These are phyloP conservation scores for Epichloe hybrida DNA, from an alignment of 2,329 filamentous ascomycete species.

Conservation along the genomic window DNA sequence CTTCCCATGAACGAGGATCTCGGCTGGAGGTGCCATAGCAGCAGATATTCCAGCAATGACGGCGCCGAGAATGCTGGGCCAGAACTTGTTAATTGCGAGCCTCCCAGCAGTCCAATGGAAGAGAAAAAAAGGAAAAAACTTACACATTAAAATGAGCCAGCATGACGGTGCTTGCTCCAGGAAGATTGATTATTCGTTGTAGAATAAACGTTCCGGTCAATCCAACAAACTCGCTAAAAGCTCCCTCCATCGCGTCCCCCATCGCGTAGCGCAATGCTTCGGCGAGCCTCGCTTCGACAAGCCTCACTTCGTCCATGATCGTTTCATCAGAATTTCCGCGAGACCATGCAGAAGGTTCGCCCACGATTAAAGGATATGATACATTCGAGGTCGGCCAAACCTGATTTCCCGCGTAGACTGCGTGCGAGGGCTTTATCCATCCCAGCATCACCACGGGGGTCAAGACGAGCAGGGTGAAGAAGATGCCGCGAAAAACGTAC, in stretches of 20 bases:
- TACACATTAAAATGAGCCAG: constrained; percentile 14
- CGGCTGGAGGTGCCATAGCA: constrained; percentile 4
- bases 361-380: not conserved
- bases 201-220: constrained; percentile 1
- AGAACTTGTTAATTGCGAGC: constrained; percentile 6
- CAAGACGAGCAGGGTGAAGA: constrained; percentile 11
- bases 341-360: not conserved
- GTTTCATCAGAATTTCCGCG: not conserved
- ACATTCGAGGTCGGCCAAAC: not conserved
- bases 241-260: too few species aligned
- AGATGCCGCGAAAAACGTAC: constrained; percentile 14
- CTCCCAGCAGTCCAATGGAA: not conserved
- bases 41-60: constrained; percentile 9
- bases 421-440: constrained; percentile 4
- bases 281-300: not conserved
- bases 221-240: not conserved
- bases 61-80: constrained; percentile 10
- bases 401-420: not conserved
- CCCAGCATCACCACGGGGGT: constrained; percentile 7
- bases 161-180: constrained; percentile 4
- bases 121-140: constrained; percentile 2
- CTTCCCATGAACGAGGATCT: not conserved
- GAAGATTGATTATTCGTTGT: not conserved
- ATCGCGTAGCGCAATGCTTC: not conserved
- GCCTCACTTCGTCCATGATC: not conserved